Percentiles rank a stretch among this genome's conserved stretches.
phyloP scores from a whole-genome alignment of 2,329 filamentous ascomycete species.

The Knufia fluminis region DNA sequence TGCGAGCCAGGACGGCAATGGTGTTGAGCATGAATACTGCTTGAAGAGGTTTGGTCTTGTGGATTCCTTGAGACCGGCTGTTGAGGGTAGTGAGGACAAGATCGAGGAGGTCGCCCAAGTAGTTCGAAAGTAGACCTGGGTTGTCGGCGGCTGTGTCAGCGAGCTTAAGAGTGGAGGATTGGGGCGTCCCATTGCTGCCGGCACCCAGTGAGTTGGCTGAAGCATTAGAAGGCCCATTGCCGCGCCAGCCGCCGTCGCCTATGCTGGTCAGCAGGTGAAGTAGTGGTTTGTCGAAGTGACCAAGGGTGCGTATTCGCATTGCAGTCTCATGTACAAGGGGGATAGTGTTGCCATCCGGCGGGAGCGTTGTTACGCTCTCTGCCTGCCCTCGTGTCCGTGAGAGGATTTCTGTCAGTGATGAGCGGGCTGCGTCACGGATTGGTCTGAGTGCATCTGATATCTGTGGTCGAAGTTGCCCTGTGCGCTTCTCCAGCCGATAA shows the following conservation, averaged over 20 bases:
- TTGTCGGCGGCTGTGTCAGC: slow-evolving; percentile 66
- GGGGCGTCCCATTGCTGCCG: slow-evolving; percentile 30
- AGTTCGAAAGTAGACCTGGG: slow-evolving; percentile 72
- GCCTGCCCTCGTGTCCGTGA: slow-evolving; percentile 72
- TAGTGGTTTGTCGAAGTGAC: slow-evolving; percentile 74
- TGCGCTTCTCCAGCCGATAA: slow-evolving; percentile 67
- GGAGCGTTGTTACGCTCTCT: slow-evolving; percentile 55
- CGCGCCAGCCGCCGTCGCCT: slow-evolving; percentile 80
- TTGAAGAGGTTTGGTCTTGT: slow-evolving; percentile 60
- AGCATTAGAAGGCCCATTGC: slow-evolving; percentile 33
- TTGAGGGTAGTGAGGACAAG: slow-evolving; percentile 67
- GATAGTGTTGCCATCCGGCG: slow-evolving; percentile 67
- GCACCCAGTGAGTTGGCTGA: slow-evolving; percentile 7
- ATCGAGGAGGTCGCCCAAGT: slow-evolving; percentile 82
- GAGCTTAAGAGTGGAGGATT: slow-evolving; percentile 26
- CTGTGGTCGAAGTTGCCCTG: slow-evolving; percentile 73
- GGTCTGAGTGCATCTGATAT: slow-evolving; percentile 81
- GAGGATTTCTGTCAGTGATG: slow-evolving; percentile 70
- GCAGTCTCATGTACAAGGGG: slow-evolving; percentile 76
- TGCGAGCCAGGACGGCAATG: slow-evolving; percentile 72
- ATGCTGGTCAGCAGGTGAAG: slow-evolving; percentile 85
- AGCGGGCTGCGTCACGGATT: slow-evolving; percentile 82
- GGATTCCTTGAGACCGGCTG: slow-evolving; percentile 58
- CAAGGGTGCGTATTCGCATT: slow-evolving; percentile 76
- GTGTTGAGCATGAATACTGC: slow-evolving; percentile 90